Percentiles rank a stretch among this genome's conserved stretches.
These are phyloP conservation scores for Cornus florida DNA, from an alignment of 148 eudicot species.

Conservation along the genomic window DNA sequence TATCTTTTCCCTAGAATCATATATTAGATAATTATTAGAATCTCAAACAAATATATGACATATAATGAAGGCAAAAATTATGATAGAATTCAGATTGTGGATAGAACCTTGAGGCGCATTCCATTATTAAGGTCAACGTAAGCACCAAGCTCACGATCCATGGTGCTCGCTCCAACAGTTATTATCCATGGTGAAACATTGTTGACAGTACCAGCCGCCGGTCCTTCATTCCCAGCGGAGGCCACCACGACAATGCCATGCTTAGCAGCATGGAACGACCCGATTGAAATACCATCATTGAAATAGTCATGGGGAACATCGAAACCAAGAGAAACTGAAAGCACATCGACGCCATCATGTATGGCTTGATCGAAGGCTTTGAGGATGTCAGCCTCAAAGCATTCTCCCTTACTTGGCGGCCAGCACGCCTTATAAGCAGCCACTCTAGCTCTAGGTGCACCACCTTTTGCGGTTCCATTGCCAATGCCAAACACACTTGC, in stretches of 20 bases:
- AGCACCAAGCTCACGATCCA: slow-evolving; percentile 44
- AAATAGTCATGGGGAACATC: slow-evolving; percentile 26
- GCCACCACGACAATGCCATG: slow-evolving; percentile 47
- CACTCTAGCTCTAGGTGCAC: slow-evolving; percentile 63
- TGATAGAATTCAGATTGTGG: no score
- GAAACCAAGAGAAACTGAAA: slow-evolving; percentile 49
- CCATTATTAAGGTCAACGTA: slow-evolving; percentile 38
- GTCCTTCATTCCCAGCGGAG: slow-evolving; percentile 65
- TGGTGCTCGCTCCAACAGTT: slow-evolving; percentile 67
- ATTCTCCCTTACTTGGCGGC: slow-evolving; percentile 10
- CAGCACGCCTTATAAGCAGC: slow-evolving; percentile 69
- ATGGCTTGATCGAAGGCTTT: slow-evolving; percentile 40
- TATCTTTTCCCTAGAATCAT: slow-evolving; percentile 39
- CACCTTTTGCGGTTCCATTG: slow-evolving; percentile 59
- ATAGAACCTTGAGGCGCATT: slow-evolving; percentile 20
- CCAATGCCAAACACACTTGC: slow-evolving; percentile 10
- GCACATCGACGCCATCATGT: no score
- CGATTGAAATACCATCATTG: slow-evolving; percentile 41
- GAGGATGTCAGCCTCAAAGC: slow-evolving; percentile 48
- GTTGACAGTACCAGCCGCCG: slow-evolving; percentile 25
- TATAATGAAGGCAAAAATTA: neutral
- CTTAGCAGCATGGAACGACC: slow-evolving; percentile 51
- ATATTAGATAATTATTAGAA: no score
- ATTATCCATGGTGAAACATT: slow-evolving; percentile 56
- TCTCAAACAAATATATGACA: neutral